phyloP scores from a whole-genome alignment of 2,329 filamentous ascomycete species.

The Fusarium keratoplasticum region DNA sequence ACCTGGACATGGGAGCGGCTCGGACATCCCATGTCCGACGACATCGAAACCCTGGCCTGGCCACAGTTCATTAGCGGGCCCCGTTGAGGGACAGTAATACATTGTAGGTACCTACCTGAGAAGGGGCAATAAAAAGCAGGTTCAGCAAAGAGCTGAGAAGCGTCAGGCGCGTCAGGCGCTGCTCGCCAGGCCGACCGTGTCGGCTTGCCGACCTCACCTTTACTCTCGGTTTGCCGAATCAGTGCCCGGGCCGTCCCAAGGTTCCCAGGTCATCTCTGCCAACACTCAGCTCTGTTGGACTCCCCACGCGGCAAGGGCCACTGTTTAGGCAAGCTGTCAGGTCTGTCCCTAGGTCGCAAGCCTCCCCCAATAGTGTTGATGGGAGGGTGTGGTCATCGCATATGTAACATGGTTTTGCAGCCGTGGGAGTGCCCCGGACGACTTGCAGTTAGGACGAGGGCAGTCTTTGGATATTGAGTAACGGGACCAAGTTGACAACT shows the following conservation, averaged over 20 bases:
- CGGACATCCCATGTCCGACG: conserved; percentile 3
- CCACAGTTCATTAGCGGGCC: neutral
- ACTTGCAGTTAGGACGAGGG: neutral
- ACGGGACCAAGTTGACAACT: neutral
- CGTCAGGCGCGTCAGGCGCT: conserved; percentile 34
- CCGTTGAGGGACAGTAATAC: neutral
- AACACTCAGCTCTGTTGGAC: conserved; percentile 15
- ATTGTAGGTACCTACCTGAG: neutral
- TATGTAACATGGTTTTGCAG: conserved; percentile 15
- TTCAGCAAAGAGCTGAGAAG: neutral
- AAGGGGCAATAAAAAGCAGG: conserved; percentile 9
- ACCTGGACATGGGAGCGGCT: neutral
- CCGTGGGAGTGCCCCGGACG: conserved; percentile 1
- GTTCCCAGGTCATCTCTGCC: neutral
- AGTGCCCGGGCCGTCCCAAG: neutral
- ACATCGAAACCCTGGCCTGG: conserved; percentile 3
- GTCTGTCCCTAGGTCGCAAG: neutral
- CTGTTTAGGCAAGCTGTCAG: neutral
- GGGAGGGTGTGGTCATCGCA: conserved; percentile 13
- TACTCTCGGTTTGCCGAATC: neutral
- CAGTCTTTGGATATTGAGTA: neutral
- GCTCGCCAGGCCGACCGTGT: neutral
- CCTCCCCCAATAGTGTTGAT: conserved; percentile 13
- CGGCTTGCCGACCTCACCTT: neutral
- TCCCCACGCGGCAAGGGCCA: conserved; percentile 3